Evolutionary conservation across 2,329 filamentous ascomycete species (phyloP).

Genomic region (Alternaria sp.): DNA sequence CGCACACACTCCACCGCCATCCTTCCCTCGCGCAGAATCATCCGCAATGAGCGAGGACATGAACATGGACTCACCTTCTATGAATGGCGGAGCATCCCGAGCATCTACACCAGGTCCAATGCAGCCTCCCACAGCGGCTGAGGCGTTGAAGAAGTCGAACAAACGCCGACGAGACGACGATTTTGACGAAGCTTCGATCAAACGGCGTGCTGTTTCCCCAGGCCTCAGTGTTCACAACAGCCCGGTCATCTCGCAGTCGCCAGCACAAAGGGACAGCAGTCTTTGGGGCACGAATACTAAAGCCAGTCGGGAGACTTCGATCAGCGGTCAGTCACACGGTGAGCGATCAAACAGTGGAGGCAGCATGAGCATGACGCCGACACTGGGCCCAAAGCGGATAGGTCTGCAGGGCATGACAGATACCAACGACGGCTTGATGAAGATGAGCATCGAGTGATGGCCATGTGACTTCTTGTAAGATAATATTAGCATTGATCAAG

Average conservation of each 20-base stretch:
- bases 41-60: slow-evolving; percentile 69
- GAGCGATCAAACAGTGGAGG: slow-evolving; percentile 57
- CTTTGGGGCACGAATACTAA: slow-evolving; percentile 76
- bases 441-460: slow-evolving; percentile 87
- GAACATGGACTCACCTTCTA: slow-evolving; percentile 71
- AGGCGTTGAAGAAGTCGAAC: slow-evolving; percentile 51
- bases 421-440: slow-evolving; percentile 93
- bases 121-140: slow-evolving; percentile 48
- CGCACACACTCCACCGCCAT: slow-evolving; percentile 61
- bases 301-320: slow-evolving; percentile 63
- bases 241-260: slow-evolving; percentile 80
- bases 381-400: slow-evolving; percentile 55
- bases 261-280: slow-evolving; percentile 72
- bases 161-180: slow-evolving; percentile 92
- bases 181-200: slow-evolving; percentile 85
- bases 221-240: slow-evolving; percentile 91
- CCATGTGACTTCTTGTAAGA: neutral
- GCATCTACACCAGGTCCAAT: slow-evolving; percentile 48
- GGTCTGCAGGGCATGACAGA: slow-evolving; percentile 88
- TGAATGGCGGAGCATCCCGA: slow-evolving; percentile 39
- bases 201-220: slow-evolving; percentile 88
- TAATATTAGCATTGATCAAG: slow-evolving; percentile 1
- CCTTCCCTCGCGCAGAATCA: slow-evolving; percentile 62
- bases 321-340: slow-evolving; percentile 58
- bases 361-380: slow-evolving; percentile 54